phyloP scores from a whole-genome alignment of 23 red algal genomes.

The Gracilaria gracilis region DNA sequence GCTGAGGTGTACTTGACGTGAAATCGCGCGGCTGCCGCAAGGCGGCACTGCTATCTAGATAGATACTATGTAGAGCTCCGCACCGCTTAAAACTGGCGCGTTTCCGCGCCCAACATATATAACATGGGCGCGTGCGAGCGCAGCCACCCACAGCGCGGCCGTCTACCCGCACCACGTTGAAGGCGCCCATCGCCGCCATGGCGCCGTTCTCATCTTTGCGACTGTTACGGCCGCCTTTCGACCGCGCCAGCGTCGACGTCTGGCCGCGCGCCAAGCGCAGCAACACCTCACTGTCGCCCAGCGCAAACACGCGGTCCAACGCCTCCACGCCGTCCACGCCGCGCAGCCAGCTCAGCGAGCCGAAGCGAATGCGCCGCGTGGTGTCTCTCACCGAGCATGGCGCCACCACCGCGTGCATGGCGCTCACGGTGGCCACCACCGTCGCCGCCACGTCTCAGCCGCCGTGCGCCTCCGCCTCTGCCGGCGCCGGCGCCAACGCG shows the following conservation, averaged over 20 bases:
- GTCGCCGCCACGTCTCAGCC: neutral
- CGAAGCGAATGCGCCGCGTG: conserved; percentile 7
- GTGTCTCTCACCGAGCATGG: neutral
- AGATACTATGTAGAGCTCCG: no score
- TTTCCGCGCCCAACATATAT: no score
- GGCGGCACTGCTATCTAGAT: no score
- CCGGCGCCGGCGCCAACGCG: neutral
- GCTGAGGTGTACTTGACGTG: no score
- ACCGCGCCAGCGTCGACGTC: neutral
- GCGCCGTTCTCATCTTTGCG: conserved; percentile 6
- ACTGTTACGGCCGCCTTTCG: neutral
- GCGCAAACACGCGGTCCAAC: neutral
- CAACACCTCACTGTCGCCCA: neutral
- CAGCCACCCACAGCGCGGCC: no score
- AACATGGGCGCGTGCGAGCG: no score
- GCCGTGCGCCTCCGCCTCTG: neutral
- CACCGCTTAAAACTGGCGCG: no score
- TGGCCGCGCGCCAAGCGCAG: conserved; percentile 11
- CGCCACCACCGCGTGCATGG: neutral
- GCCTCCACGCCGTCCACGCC: conserved; percentile 2
- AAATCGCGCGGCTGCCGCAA: no score
- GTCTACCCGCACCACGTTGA: no score
- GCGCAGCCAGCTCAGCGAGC: neutral
- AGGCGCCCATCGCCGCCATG: neutral
- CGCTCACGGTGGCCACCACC: neutral